Evolutionary conservation across 306 rosid species (phyloP).

Genomic region (Citrullus colocynthis): DNA sequence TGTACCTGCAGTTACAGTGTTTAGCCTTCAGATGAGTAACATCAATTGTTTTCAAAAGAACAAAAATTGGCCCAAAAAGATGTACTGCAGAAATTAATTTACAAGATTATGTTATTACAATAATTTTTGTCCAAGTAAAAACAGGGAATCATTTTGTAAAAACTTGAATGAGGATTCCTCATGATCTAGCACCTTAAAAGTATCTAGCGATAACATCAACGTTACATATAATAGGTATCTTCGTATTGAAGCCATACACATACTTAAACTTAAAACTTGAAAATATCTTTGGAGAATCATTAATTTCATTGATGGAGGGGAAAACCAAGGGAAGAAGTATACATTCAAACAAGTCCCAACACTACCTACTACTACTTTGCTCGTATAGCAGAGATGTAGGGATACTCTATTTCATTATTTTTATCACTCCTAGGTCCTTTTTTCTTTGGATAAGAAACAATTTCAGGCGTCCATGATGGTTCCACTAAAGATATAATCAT

Average conservation of each 20-base stretch:
- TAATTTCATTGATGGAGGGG: neutral
- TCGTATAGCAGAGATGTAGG: neutral
- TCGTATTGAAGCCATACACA: neutral
- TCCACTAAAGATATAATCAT: neutral
- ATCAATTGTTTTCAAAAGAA: neutral
- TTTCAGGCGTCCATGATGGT: neutral
- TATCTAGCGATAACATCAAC: neutral
- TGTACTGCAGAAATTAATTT: neutral
- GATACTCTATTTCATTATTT: neutral
- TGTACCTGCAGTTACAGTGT: constrained; percentile 61
- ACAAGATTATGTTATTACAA: neutral
- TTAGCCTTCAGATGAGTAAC: neutral
- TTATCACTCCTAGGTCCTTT: neutral
- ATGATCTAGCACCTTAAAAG: neutral
- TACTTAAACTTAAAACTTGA: neutral
- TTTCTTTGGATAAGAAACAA: too few relatives aligned
- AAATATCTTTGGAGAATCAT: neutral
- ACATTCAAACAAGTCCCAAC: neutral
- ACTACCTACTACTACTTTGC: neutral
- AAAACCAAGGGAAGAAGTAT: neutral
- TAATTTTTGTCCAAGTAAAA: neutral
- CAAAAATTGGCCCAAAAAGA: neutral
- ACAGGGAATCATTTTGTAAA: neutral
- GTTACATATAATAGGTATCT: neutral
- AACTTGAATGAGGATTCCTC: neutral